Evolutionary conservation across 345 rosid species (phyloP).

Genomic region (Eucalyptus curtisii): DNA sequence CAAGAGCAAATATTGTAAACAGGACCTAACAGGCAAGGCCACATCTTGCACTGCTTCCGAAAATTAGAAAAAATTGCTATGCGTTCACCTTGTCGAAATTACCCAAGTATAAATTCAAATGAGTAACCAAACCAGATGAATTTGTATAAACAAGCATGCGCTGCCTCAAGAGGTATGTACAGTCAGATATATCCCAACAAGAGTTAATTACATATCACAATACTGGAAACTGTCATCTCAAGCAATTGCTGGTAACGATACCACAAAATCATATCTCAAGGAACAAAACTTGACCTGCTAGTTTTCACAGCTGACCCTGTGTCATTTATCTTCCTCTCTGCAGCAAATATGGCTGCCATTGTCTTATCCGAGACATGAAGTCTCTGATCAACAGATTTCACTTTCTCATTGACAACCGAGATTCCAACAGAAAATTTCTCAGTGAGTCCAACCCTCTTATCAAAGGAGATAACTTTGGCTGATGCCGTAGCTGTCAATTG

Average conservation of each 20-base stretch:
- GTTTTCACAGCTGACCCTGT: slow-evolving; percentile 97
- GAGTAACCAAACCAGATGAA: background rate
- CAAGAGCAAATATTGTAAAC: background rate
- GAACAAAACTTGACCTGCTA: slow-evolving; percentile 46
- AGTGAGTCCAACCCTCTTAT: slow-evolving; percentile 66
- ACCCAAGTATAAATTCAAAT: background rate
- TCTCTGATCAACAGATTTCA: slow-evolving; percentile 88
- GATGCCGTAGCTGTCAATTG: slow-evolving; percentile 80
- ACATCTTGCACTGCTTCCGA: background rate
- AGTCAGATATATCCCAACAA: background rate
- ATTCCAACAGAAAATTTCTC: slow-evolving; percentile 82
- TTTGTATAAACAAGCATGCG: background rate
- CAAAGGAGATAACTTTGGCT: slow-evolving; percentile 75
- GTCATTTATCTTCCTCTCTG: slow-evolving; percentile 83
- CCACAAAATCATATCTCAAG: background rate
- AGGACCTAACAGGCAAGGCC: background rate
- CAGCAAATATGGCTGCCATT: slow-evolving; percentile 95
- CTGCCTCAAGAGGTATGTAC: background rate
- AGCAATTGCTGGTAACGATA: background rate
- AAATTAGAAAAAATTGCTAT: background rate
- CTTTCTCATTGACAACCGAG: slow-evolving; percentile 85
- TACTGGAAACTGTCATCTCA: background rate
- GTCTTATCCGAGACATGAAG: slow-evolving; percentile 94
- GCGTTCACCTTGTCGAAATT: background rate
- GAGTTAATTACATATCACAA: background rate